phyloP scores from a whole-genome alignment of 73 alveolate species.

The Tetrahymena malaccensis region DNA sequence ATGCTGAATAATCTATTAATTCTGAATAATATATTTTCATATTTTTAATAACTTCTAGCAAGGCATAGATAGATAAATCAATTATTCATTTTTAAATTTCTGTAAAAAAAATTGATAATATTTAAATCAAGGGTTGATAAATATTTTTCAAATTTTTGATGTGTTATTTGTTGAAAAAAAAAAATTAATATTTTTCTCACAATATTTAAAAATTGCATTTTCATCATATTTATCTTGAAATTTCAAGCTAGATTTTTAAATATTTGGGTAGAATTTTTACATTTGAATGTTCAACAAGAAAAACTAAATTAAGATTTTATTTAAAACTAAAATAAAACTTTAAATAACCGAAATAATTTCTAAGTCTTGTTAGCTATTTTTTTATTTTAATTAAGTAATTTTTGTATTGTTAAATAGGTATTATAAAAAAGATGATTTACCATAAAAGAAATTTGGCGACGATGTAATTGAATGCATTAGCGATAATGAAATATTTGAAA shows the following conservation, averaged over 20 bases:
- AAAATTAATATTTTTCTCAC: too few relatives aligned
- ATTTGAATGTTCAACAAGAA: too few relatives aligned
- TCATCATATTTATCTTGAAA: too few relatives aligned
- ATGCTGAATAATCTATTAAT: not conserved
- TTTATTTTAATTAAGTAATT: not conserved
- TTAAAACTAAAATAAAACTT: too few relatives aligned
- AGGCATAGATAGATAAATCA: not conserved
- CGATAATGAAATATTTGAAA: not conserved
- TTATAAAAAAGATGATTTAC: not conserved
- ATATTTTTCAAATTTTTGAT: not conserved
- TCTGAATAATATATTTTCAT: too few relatives aligned
- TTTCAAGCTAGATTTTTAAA: too few relatives aligned
- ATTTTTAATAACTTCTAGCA: too few relatives aligned
- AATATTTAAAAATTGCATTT: too few relatives aligned
- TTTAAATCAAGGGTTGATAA: not conserved
- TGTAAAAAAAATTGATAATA: too few relatives aligned
- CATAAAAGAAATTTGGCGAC: not conserved
- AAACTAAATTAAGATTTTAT: too few relatives aligned
- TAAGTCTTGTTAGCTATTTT: not conserved
- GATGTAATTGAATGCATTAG: not conserved
- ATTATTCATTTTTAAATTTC: not conserved
- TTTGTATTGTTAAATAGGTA: not conserved
- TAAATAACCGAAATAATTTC: not conserved
- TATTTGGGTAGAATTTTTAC: too few relatives aligned
- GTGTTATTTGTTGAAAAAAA: not conserved